phyloP scores from a whole-genome alignment of 1,139 yeast genomes.

The Taphrina sp. region DNA sequence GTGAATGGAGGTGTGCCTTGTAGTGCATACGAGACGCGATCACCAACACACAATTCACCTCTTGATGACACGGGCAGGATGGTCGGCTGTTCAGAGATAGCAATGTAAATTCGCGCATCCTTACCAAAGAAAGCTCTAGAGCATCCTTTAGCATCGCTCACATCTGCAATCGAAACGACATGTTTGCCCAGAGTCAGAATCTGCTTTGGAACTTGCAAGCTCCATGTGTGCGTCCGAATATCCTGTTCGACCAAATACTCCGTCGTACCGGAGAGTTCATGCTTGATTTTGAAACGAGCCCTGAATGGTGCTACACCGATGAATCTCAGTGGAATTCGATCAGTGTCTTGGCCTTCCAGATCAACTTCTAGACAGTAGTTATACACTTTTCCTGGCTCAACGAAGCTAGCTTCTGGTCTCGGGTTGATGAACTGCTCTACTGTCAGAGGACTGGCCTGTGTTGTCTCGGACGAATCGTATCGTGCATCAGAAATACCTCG shows the following conservation, averaged over 20 bases:
- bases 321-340: slow-evolving; percentile 47
- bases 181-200: slow-evolving; percentile 58
- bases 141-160: slow-evolving; percentile 75
- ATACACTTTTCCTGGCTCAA: slow-evolving; percentile 50
- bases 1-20: slow-evolving; percentile 79
- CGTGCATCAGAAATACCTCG: slow-evolving; percentile 64
- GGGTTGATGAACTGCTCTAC: slow-evolving; percentile 62
- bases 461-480: slow-evolving; percentile 52
- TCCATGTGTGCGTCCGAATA: slow-evolving; percentile 44
- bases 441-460: slow-evolving; percentile 42
- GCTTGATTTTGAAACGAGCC: slow-evolving; percentile 55
- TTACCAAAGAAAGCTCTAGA: slow-evolving; percentile 2
- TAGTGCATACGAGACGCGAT: slow-evolving; percentile 71
- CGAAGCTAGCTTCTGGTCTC: slow-evolving; percentile 60
- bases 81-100: slow-evolving; percentile 74
- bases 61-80: slow-evolving; percentile 51
- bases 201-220: slow-evolving; percentile 47
- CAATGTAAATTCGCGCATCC: slow-evolving; percentile 47
- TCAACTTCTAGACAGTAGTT: slow-evolving; percentile 53
- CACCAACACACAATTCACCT: slow-evolving; percentile 82
- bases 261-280: slow-evolving; percentile 54
- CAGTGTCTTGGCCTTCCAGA: slow-evolving; percentile 44
- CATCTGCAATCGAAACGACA: slow-evolving; percentile 55
- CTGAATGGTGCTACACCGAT: slow-evolving; percentile 61
- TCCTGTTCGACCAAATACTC: slow-evolving; percentile 46